Evolutionary conservation across 2,329 filamentous ascomycete genomes (phyloP).

Genomic region (Aureobasidium sp.): DNA sequence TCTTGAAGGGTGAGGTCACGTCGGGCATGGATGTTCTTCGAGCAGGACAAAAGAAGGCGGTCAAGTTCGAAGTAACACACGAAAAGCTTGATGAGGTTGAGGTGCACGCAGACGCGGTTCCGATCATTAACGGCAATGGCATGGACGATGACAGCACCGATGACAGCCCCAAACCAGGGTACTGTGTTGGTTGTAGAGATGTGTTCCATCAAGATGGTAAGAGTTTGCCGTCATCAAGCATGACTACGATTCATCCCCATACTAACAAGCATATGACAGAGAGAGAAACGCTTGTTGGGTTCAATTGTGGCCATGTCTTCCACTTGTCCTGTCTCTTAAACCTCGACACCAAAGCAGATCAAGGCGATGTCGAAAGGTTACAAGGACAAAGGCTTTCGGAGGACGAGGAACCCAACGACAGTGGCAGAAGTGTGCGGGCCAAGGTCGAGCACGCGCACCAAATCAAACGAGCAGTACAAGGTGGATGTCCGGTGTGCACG

Average conservation of each 20-base stretch:
- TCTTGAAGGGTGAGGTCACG: slow-evolving; percentile 79
- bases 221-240: slow-evolving; percentile 13
- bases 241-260: not conserved
- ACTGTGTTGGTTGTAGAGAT: slow-evolving; percentile 32
- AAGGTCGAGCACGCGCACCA: slow-evolving; percentile 83
- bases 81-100: slow-evolving; percentile 30
- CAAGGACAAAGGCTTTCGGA: slow-evolving; percentile 37
- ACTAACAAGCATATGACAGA: slow-evolving; percentile 32
- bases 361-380: slow-evolving; percentile 32
- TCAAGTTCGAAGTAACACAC: slow-evolving; percentile 72
- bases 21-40: slow-evolving; percentile 73
- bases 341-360: slow-evolving; percentile 31
- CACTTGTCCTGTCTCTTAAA: slow-evolving; percentile 64
- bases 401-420: slow-evolving; percentile 21
- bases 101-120: slow-evolving; percentile 23
- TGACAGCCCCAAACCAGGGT: slow-evolving; percentile 24
- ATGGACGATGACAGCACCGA: slow-evolving; percentile 18
- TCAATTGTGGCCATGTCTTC: slow-evolving; percentile 74
- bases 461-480: slow-evolving; percentile 56
- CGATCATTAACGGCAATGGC: slow-evolving; percentile 14
- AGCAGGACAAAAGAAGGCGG: slow-evolving; percentile 68
- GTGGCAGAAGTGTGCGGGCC: slow-evolving; percentile 60
- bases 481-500: slow-evolving; percentile 21
- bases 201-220: slow-evolving; percentile 30
- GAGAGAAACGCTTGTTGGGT: slow-evolving; percentile 65